Evolutionary conservation across 805 yeast species (phyloP), one percentile per base, ranked within the genome.

Genomic region (Komagataella pastoris): DNA sequence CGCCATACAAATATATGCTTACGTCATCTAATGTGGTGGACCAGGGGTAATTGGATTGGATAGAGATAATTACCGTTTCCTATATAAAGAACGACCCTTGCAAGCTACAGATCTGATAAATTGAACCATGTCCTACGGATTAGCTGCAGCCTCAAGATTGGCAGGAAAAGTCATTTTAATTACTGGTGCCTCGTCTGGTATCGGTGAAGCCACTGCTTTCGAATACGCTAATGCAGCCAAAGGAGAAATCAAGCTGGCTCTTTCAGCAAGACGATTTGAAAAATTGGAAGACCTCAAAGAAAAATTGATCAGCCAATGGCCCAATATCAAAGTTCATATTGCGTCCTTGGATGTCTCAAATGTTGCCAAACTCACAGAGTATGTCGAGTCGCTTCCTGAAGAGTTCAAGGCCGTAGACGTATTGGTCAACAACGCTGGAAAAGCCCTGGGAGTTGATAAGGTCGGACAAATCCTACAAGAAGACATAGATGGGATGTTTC

Each of bases 121-220:
- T 10, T 30, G 40, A 30, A 44, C 6, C 44, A 80, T 80, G 85
- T 83, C 88, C 6, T 79, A 74, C 69, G 91, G 90, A 56, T 56
- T 74, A 50, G 77, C 73, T 62, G 93, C 96, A 51, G 87, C 90
- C 47, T 82, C 83, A 64, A 78, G 97, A 64, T 73, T 91, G 40
- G 80, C 85, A 19, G 85, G 85, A 49, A 90, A 91, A 64, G 80
- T 82, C 17, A 75, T 88, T 36, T 76, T 91, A 46, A 84, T 91
- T 60, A 88, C 98, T n/a, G 98, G 98, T 55, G 98, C 98, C 6
- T 87, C 96, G 23, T 81, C 96, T 14, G 98, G 98, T 52, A 91
- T 91, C 60, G 99, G 98, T 10, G 80, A 80, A 57, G 93, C 96
- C 51, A 89, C 97, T 8, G 98, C 97, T 14, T 67, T 75, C 48